Percentiles rank a stretch among this genome's conserved stretches.
Conservation (phyloP, 139 green algal genomes). For the Volvox africanus region DNA sequence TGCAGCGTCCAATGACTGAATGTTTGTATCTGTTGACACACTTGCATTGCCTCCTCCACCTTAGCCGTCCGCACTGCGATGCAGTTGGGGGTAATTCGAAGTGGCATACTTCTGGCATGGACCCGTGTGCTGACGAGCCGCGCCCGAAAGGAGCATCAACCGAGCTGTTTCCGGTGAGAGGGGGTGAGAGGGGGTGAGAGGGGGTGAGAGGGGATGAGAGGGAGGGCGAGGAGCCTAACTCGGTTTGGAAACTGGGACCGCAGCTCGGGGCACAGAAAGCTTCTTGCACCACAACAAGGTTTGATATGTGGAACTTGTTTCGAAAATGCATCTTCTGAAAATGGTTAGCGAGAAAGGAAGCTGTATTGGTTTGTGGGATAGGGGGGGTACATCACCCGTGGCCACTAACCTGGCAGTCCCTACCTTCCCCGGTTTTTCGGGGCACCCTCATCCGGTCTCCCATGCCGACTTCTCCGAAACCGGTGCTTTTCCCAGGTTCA, state of each 20-base stretch:
- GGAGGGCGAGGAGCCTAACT: no score
- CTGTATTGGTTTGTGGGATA: no score
- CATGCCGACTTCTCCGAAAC: no score
- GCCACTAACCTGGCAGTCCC: no score
- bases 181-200: no score
- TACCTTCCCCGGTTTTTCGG: no score
- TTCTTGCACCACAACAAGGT: neutral
- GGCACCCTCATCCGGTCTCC: no score
- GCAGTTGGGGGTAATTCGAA: neutral
- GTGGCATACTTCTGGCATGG: neutral
- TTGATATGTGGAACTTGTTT: neutral
- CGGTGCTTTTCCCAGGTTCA: no score
- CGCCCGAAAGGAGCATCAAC: neutral
- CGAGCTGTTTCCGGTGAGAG: slow-evolving; percentile 22
- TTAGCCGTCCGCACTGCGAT: neutral
- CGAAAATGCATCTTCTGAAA: neutral
- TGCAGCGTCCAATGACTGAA: neutral
- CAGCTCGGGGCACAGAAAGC: no score
- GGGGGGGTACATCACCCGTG: no score
- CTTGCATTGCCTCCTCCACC: slow-evolving; percentile 1
- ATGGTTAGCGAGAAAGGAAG: neutral
- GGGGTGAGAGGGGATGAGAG: no score
- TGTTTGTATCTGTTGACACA: slow-evolving; percentile 16
- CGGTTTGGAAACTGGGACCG: neutral
- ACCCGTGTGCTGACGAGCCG: neutral